A percentile compares a stretch with the other conserved stretches of the same genome.
Conservation (phyloP, 2,329 filamentous ascomycete genomes). For the Pseudocercospora cruenta region DNA sequence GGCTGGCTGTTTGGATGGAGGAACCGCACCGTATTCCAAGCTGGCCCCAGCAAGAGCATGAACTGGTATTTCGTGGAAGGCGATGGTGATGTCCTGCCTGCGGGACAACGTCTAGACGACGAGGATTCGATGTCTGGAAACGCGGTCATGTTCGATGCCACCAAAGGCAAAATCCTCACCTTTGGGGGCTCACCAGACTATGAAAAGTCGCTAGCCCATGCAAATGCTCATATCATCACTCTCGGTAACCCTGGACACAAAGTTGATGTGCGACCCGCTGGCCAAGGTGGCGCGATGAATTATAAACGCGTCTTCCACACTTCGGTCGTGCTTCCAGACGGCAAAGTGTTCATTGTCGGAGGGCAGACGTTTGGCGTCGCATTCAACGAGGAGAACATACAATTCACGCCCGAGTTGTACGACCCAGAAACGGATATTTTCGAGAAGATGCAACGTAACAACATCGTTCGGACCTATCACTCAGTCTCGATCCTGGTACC, state of each 20-base stretch:
- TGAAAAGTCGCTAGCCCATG: constrained; percentile 45
- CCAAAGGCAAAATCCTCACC: constrained; percentile 57
- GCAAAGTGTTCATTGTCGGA: constrained; percentile 40
- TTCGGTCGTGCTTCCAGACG: constrained; percentile 37
- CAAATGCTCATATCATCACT: constrained; percentile 56
- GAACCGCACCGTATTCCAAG: no score
- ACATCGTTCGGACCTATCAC: constrained; percentile 55
- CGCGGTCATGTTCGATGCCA: constrained; percentile 61
- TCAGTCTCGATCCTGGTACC: constrained; percentile 54
- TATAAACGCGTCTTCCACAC: constrained; percentile 36
- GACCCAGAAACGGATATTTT: constrained; percentile 23
- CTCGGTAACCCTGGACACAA: constrained; percentile 38
- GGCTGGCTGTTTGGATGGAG: constrained; percentile 57
- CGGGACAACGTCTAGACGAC: constrained; percentile 51
- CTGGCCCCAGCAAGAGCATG: constrained; percentile 35
- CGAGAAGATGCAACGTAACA: constrained; percentile 19
- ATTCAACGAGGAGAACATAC: constrained; percentile 28
- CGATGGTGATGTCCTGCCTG: constrained; percentile 45
- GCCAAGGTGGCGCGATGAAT: constrained; percentile 27
- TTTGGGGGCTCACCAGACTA: constrained; percentile 56
- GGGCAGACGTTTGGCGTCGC: constrained; percentile 27
- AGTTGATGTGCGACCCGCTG: background rate
- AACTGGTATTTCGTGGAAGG: constrained; percentile 60
- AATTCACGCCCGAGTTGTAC: constrained; percentile 26
- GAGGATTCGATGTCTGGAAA: constrained; percentile 60